Conservation (phyloP, 352 stramenopile genomes). For the Globisporangium radiosum region DNA sequence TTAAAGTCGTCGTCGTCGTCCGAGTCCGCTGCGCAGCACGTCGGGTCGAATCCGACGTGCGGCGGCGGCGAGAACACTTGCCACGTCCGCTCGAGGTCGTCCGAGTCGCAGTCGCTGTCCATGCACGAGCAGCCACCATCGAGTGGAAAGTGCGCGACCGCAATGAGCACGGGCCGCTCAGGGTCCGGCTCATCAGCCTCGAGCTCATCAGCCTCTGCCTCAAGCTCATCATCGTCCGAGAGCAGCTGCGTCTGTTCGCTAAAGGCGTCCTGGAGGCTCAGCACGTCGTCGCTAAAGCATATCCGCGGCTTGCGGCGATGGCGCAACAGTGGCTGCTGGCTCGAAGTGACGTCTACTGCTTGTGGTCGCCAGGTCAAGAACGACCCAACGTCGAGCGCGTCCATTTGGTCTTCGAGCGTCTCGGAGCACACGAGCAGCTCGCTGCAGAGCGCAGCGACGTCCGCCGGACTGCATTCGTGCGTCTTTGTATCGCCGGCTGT, state of each 20-base stretch:
- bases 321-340: not conserved
- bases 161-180: not conserved
- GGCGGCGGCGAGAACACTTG: slow-evolving; percentile 11
- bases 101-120: not conserved
- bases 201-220: not conserved
- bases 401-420: slow-evolving; percentile 14
- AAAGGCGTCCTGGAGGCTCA: slow-evolving; percentile 6
- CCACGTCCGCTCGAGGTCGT: slow-evolving; percentile 7
- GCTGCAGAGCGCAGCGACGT: slow-evolving; percentile 8
- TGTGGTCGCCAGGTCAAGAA: slow-evolving; percentile 3
- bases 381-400: slow-evolving; percentile 10
- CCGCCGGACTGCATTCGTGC: slow-evolving; percentile 6
- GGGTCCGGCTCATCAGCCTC: not conserved
- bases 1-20: not conserved
- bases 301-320: slow-evolving; percentile 12
- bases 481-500: not conserved
- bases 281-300: slow-evolving; percentile 3
- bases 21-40: slow-evolving; percentile 4
- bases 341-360: no score
- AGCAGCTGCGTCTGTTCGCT: slow-evolving; percentile 6
- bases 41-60: slow-evolving; percentile 7
- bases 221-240: not conserved
- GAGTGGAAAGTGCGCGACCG: slow-evolving; percentile 3
- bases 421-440: slow-evolving; percentile 10
- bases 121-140: slow-evolving; percentile 9